Percentiles rank a stretch among this genome's conserved stretches.
These are phyloP conservation scores for Saccharomycopsis lassenensis DNA, from an alignment of 805 yeast genomes.

Conservation along the genomic window DNA sequence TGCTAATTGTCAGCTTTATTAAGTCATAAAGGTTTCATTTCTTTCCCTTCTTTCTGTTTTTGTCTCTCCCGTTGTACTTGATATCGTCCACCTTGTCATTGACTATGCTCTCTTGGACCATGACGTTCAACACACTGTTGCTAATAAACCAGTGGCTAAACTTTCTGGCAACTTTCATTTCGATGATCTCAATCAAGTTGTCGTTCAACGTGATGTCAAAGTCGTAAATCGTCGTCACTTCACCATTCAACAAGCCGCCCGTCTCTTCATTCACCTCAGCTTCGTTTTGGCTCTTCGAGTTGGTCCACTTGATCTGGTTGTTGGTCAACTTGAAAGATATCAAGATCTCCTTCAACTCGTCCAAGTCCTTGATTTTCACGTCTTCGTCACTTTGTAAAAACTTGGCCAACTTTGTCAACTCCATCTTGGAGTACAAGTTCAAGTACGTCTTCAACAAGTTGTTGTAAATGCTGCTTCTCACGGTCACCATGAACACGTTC, in stretches of 20 bases:
- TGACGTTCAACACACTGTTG: conserved; percentile 35
- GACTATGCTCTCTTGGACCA: conserved; percentile 31
- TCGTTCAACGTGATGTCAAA: conserved; percentile 34
- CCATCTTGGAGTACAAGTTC: conserved; percentile 36
- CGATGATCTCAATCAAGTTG: conserved; percentile 32
- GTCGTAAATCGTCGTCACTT: conserved; percentile 31
- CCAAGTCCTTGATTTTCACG: conserved; percentile 25
- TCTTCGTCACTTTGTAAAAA: conserved; percentile 27
- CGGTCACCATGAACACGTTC: conserved; percentile 32
- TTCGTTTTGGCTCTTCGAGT: conserved; percentile 21
- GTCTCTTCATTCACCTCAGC: not conserved
- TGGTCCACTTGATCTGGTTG: conserved; percentile 33
- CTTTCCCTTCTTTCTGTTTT: conserved; percentile 1
- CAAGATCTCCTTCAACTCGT: conserved; percentile 28
- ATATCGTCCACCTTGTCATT: conserved; percentile 19
- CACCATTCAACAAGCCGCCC: conserved; percentile 28
- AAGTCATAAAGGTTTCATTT: too few species aligned
- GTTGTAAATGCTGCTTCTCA: conserved; percentile 27
- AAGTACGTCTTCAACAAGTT: conserved; percentile 35
- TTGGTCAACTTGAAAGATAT: conserved; percentile 35
- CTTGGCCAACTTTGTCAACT: conserved; percentile 31
- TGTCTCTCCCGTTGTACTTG: too few species aligned
- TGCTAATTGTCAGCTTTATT: too few species aligned
- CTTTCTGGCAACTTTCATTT: conserved; percentile 33
- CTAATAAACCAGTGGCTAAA: conserved; percentile 42